phyloP scores from a whole-genome alignment of 352 stramenopile genomes.

The Phytophthora fragariaefolia region DNA sequence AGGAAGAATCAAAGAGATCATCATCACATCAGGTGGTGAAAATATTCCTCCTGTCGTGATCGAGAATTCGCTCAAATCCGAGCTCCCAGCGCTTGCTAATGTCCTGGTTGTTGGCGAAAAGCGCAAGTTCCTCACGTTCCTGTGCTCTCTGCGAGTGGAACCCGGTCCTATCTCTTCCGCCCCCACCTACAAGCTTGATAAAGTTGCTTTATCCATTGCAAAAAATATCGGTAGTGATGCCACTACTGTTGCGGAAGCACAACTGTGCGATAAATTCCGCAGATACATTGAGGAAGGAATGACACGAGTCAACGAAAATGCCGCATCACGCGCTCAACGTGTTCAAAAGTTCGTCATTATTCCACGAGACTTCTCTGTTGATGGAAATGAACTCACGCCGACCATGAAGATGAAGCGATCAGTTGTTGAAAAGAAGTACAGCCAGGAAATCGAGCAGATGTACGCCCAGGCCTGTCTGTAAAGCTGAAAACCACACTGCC shows the following conservation, averaged over 20 bases:
- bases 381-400: conserved; percentile 91
- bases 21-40: conserved; percentile 93
- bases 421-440: conserved; percentile 90
- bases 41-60: conserved; percentile 92
- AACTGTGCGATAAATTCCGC: conserved; percentile 68
- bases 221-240: conserved; percentile 68
- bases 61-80: conserved; percentile 87
- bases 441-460: conserved; percentile 84
- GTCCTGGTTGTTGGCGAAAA: conserved; percentile 92
- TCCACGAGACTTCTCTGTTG: conserved; percentile 84
- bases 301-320: conserved; percentile 60
- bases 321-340: conserved; percentile 57
- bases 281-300: conserved; percentile 82
- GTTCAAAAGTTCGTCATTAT: conserved; percentile 88
- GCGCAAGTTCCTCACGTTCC: conserved; percentile 89
- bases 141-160: conserved; percentile 84
- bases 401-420: conserved; percentile 95
- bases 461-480: conserved; percentile 52
- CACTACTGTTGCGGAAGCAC: conserved; percentile 82
- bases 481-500: no score
- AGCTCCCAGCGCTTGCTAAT: conserved; percentile 83
- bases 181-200: conserved; percentile 77
- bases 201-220: conserved; percentile 64
- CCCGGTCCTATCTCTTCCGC: conserved; percentile 58
- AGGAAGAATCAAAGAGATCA: conserved; percentile 94